Evolutionary conservation across 2,329 filamentous ascomycete genomes (phyloP), one percentile per base, ranked within the genome.

Genomic region (Fusarium luffae): DNA sequence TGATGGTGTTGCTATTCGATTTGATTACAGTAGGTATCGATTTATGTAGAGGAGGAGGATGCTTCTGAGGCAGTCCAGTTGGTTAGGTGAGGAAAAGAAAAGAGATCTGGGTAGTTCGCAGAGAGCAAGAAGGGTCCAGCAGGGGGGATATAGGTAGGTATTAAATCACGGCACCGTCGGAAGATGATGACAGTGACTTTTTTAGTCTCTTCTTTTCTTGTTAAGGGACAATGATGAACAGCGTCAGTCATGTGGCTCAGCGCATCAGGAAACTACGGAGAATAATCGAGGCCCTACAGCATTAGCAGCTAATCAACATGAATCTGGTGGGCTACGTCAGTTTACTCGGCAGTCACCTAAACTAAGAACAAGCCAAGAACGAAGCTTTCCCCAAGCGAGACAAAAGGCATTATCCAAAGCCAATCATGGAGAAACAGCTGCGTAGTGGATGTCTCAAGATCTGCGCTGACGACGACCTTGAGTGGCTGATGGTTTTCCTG

Each of bases 381-480:
- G 64, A 69, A 71, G 55, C 68, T 59, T 70, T 70, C 68, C 68
- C 44, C 16, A 41, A 34, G 25, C n/a, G 41, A 58, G 54, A n/a
- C 37, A 41, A 41, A 41, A 21, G 18, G 14, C 32, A 28, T 12
- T 16, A 6, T 19, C 12, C 28, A 32, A 59, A 37, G 18, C 63
- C 64, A 70, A 70, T 60, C 59, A 70, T 30, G 23, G 19, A 40
- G 40, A 19, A 19, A 54, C 37, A 32, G 27, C 16, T 50, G 42
- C 23, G 46, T 47, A 42, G 64, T 60, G 50, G 23, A 37, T 40
- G 67, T 40, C 44, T 63, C 18, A n/a, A 41, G 58, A 58, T 66
- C 58, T 54, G 50, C 67, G 42, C 54, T 70, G 67, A 71, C 68
- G 63, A 70, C 68, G 43, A 56, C 54, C n/a, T 41, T 68, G 67